These are phyloP conservation scores for Fusarium sp. DNA, from an alignment of 2,329 filamentous ascomycete species.

Conservation along the genomic window DNA sequence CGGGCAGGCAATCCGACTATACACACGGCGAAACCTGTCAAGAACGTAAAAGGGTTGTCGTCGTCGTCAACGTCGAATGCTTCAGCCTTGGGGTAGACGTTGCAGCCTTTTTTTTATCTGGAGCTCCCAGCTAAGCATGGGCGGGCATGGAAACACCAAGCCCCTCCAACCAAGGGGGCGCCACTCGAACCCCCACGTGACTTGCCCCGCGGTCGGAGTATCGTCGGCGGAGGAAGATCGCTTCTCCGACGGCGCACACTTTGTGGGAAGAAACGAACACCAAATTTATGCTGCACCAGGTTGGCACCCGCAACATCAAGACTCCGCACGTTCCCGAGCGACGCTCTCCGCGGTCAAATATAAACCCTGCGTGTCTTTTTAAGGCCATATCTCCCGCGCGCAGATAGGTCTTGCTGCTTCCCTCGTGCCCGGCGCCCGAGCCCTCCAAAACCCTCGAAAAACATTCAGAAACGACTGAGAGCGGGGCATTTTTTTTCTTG, in stretches of 20 bases:
- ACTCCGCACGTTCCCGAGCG: conserved; percentile 46
- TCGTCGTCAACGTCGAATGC: conserved; percentile 44
- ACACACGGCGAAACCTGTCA: conserved; percentile 40
- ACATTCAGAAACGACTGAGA: conserved; percentile 42
- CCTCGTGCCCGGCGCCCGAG: conserved; percentile 33
- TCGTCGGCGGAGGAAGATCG: conserved; percentile 52
- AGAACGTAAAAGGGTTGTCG: conserved; percentile 37
- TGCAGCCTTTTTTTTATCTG: conserved; percentile 46
- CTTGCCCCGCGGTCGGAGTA: conserved; percentile 53
- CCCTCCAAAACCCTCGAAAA: conserved; percentile 33
- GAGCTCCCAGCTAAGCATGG: conserved; percentile 43
- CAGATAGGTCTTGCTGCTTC: conserved; percentile 34
- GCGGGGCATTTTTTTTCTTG: conserved; percentile 54
- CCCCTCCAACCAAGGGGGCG: conserved; percentile 43
- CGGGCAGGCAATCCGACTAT: conserved; percentile 35
- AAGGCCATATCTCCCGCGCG: conserved; percentile 38
- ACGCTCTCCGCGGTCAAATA: conserved; percentile 40
- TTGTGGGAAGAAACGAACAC: conserved; percentile 53
- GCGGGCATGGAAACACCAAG: conserved; percentile 36
- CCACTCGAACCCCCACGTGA: conserved; percentile 50
- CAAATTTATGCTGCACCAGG: conserved; percentile 54
- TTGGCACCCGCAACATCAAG: conserved; percentile 45
- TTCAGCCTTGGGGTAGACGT: conserved; percentile 47
- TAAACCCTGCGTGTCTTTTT: conserved; percentile 36
- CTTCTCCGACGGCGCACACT: conserved; percentile 57